phyloP scores from a whole-genome alignment of 1,139 yeast species.

The Magnusiomyces sp. region DNA sequence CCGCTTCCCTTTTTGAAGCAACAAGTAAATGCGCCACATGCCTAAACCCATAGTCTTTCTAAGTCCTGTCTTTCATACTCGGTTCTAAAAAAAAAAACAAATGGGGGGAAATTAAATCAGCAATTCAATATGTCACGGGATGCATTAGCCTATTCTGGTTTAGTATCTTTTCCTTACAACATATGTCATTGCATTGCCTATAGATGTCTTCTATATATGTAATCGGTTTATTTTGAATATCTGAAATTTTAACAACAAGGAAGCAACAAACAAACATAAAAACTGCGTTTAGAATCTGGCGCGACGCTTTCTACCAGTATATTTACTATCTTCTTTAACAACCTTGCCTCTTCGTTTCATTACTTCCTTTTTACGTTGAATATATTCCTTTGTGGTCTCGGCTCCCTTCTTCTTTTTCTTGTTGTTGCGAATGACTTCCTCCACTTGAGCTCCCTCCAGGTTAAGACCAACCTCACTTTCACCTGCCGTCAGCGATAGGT shows the following conservation, averaged over 20 bases:
- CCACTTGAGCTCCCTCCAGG: conserved; percentile 74
- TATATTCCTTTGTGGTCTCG: conserved; percentile 66
- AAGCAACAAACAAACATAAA: too few relatives aligned
- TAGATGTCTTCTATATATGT: too few relatives aligned
- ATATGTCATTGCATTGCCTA: too few relatives aligned
- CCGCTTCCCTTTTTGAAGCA: too few relatives aligned
- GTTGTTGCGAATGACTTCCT: conserved; percentile 42
- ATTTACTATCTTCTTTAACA: conserved; percentile 85
- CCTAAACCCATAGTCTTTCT: too few relatives aligned
- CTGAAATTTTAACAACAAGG: too few relatives aligned
- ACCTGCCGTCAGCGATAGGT: conserved; percentile 86
- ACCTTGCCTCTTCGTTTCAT: conserved; percentile 85
- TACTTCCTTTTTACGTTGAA: conserved; percentile 83
- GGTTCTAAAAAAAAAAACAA: not conserved
- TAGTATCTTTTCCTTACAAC: too few relatives aligned
- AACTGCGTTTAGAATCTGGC: conserved; percentile 50
- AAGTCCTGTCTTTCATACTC: not conserved
- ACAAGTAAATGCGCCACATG: too few relatives aligned
- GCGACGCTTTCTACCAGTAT: conserved; percentile 88
- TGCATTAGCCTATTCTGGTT: not conserved
- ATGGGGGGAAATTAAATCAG: not conserved
- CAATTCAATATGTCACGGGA: not conserved
- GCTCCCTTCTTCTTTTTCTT: conserved; percentile 44
- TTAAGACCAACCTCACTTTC: conserved; percentile 47
- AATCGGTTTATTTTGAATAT: too few relatives aligned